Evolutionary conservation across 225 moss, liverwort and hornwort genomes (phyloP), one percentile per base, ranked within the genome.

Genomic region (Sphagnum tenellum): DNA sequence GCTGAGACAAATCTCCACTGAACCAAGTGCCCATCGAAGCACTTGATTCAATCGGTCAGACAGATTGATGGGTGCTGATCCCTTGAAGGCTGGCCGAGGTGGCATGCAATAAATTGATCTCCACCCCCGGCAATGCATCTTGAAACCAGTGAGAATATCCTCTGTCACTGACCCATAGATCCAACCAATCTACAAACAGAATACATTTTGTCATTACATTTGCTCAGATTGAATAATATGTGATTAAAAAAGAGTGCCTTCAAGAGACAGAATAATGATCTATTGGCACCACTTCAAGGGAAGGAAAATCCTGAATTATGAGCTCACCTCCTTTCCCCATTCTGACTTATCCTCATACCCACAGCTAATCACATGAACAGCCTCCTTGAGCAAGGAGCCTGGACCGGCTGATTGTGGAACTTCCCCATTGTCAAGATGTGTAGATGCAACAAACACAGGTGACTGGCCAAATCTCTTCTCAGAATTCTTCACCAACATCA

Each of bases 81-180:
- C 94, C 78, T 94, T 94, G 72, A 94, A 94, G 13, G 94, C 94
- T 9, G 94, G 72, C 60, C 89, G 81, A 3, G 47, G 62, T 3
- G 94, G 94, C 91, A 94, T 94, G 73, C 94, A 94, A 71, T 94
- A 94, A 45, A 94, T 89, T 0, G 94, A 94, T 0, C 91, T 85
- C 94, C 94, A 94, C 2, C 94, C 94, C 3, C 94, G 91, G 47
- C 91, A 91, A 66, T 94, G 94, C 94, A 94, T 94, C 68, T 91
- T 94, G 73, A 94, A 94, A 0, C 94, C 94, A 47, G 94, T 94
- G 63, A 94, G 50, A 86, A 94, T 94, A 82, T 94, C 94, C 74
- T 94, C 94, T 9, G 94, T 94, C 9, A 94, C 94, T 55, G 94
- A 94, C 13, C 94, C 94, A 13, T 94, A 94, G 46, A 94, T 94